phyloP scores from a whole-genome alignment of 2,329 filamentous ascomycete genomes.

The Pezicula carpinea region DNA sequence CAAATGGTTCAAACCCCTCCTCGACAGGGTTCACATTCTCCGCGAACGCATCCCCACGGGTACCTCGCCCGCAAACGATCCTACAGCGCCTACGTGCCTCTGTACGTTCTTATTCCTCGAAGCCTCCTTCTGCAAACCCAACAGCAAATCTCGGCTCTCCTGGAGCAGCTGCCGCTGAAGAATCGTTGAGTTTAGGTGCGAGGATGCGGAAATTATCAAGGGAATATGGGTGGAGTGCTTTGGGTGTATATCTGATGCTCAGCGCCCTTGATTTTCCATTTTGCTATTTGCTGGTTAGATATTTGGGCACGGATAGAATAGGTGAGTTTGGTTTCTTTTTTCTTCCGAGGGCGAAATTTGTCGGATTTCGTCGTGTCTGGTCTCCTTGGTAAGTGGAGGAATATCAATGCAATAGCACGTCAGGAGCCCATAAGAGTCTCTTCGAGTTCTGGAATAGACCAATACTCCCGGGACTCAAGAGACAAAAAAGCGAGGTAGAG shows the following conservation, averaged over 20 bases:
- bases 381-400: background rate
- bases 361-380: background rate
- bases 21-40: slow-evolving; percentile 19
- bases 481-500: no score
- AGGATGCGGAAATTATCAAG: slow-evolving; percentile 73
- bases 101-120: slow-evolving; percentile 16
- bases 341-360: background rate
- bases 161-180: slow-evolving; percentile 8
- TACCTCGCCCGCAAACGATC: slow-evolving; percentile 9
- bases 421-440: no score
- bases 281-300: slow-evolving; percentile 82
- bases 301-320: slow-evolving; percentile 81
- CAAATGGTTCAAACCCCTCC: slow-evolving; percentile 9
- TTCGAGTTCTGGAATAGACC: background rate
- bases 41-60: slow-evolving; percentile 10
- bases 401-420: background rate
- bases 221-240: slow-evolving; percentile 90
- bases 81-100: slow-evolving; percentile 19
- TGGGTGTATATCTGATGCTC: slow-evolving; percentile 84
- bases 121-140: slow-evolving; percentile 6
- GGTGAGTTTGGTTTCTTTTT: slow-evolving; percentile 44
- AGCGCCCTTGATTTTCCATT: slow-evolving; percentile 90
- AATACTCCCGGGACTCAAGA: background rate
- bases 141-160: slow-evolving; percentile 5
- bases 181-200: slow-evolving; percentile 19